phyloP scores from a whole-genome alignment of 2,329 filamentous ascomycete species.

The Achaetomium macrosporum region DNA sequence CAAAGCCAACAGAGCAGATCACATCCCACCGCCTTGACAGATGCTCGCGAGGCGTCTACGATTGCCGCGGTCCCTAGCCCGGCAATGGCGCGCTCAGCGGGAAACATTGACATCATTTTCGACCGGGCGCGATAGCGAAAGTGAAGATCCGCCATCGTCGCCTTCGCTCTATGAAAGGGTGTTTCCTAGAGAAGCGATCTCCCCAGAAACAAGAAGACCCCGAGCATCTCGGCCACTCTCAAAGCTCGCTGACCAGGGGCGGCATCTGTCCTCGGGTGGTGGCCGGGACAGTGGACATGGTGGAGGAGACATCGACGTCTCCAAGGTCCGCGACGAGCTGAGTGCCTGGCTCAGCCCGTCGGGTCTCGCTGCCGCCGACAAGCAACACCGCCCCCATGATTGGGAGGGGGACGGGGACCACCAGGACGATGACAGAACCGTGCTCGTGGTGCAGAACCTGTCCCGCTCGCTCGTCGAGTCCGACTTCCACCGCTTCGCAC shows the following conservation, averaged over 20 bases:
- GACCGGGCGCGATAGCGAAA: background rate
- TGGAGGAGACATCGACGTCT: background rate
- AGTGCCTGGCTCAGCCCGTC: constrained; percentile 8
- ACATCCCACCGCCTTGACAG: background rate
- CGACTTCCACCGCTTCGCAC: constrained; percentile 65
- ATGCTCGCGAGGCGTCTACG: constrained; percentile 15
- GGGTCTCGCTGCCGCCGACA: too few relatives aligned
- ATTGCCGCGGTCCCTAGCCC: constrained; percentile 1
- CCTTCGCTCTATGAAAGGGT: constrained; percentile 8
- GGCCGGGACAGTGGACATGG: background rate
- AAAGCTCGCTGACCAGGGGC: background rate
- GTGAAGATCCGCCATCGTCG: background rate
- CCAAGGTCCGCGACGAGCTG: constrained; percentile 10
- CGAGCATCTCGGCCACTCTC: background rate
- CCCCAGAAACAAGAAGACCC: background rate
- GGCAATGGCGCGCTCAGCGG: constrained; percentile 6
- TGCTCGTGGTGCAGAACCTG: constrained; percentile 53
- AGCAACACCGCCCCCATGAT: too few relatives aligned
- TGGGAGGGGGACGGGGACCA: too few relatives aligned
- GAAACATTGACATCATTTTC: background rate
- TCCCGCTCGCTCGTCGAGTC: constrained; percentile 55
- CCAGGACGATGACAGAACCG: constrained; percentile 9
- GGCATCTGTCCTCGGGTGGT: background rate
- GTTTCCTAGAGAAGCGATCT: background rate
- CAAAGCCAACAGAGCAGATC: background rate